Evolutionary conservation across 306 rosid genomes (phyloP).

Genomic region (Trifolium pratense): DNA sequence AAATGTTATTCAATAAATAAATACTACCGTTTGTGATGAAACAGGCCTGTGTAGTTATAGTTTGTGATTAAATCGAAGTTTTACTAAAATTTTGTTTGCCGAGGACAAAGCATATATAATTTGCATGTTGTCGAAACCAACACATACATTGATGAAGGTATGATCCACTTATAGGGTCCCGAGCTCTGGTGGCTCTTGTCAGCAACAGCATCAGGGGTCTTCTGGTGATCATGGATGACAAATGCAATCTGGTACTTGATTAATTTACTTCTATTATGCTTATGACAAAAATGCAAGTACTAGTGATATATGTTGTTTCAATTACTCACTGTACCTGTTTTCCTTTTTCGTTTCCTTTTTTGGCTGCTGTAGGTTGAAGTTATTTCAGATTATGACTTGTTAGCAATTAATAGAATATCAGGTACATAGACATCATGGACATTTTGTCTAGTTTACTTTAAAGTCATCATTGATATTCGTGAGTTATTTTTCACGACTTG

Average conservation of each 20-base stretch:
- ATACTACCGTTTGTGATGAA: too few relatives aligned
- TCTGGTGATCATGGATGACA: slow-evolving; percentile 83
- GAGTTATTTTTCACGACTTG: too few relatives aligned
- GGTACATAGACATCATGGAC: slow-evolving; percentile 47
- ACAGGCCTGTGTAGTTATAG: too few relatives aligned
- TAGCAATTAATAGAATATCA: slow-evolving; percentile 94
- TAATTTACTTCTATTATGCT: neutral
- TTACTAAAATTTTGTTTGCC: too few relatives aligned
- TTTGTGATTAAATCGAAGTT: too few relatives aligned
- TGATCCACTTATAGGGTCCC: neutral
- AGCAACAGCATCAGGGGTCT: slow-evolving; percentile 85
- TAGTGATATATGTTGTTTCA: slow-evolving; percentile 34
- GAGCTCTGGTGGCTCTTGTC: slow-evolving; percentile 79
- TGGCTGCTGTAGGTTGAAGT: slow-evolving; percentile 79
- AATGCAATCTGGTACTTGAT: slow-evolving; percentile 78
- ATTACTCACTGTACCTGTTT: slow-evolving; percentile 25
- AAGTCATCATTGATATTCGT: neutral
- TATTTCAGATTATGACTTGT: slow-evolving; percentile 90
- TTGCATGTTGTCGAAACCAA: slow-evolving; percentile 70
- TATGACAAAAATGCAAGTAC: neutral
- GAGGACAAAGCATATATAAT: slow-evolving; percentile 77
- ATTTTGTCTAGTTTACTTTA: neutral
- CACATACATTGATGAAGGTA: slow-evolving; percentile 85
- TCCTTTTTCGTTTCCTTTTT: neutral
- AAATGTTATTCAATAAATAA: too few relatives aligned